Base-by-base conservation (phyloP, 1,284 basidiomycete species). In the Trametes polyzona region DNA sequence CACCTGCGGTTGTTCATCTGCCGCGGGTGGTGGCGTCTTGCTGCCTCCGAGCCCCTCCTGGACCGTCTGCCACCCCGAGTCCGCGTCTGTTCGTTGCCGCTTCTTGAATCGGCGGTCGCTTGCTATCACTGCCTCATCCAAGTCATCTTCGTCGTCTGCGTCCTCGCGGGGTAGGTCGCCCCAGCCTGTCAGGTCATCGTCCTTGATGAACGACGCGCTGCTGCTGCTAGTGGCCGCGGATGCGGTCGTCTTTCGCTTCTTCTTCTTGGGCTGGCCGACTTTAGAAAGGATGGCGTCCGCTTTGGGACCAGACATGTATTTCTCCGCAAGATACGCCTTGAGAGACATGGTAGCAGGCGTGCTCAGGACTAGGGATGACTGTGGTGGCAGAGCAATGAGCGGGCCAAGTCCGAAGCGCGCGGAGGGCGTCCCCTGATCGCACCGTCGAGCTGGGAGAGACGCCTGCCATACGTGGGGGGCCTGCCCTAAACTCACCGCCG, bases 291-390 rank as follows among this genome's bases (percentile, higher is more conserved):
- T 98, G 14, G 95, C 95, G 65, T 98, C 96, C 3, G 96, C 95
- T 71, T 98, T 99, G 0, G 93, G 88, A 0, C 96, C 96, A 6
- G 95, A 92, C 93, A 98, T 97, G 76, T 99, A 99, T 64, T 90
- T 92, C 62, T 87, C 82, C 1, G 90, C 90, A 4, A 93, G 81
- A 69, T 93, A 93, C 8, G 88, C 77, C 70, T 92, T 84, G 74
- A 91, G 42, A 30, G 61, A 63, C 61, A 63, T 63, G 19, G 24
- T 35, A 32, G 11, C 26, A 17, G n/a, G 17, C 8, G 23, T 19
- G 6, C 19, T 4, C 17, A 12, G 12, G 33, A 19, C 12, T 3
- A 47, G 26, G 43, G n/a, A n/a, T 29, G 39, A 14, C 27, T n/a
- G 49, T 19, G 35, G 29, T 3, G 26, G 26, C 21, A 47, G 39